Evolutionary conservation across 371 early-diverging fungal genomes (phyloP), one percentile per base, ranked within the genome.

Genomic region (Cokeromyces recurvatus): DNA sequence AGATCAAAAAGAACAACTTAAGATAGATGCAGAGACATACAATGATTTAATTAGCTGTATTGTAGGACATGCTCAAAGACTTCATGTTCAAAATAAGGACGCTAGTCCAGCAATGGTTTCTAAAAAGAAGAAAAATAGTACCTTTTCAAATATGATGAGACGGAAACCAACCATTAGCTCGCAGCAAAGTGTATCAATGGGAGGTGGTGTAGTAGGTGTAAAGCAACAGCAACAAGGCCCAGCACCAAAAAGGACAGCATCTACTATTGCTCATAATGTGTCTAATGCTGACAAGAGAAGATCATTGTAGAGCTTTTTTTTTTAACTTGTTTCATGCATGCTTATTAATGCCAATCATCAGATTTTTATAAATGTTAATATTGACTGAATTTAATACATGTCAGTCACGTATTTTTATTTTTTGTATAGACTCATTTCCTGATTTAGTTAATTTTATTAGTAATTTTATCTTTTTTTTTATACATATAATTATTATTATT

Each of bases 1-100:
- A 45, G 91, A 91, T 59, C 82, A 87, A 52, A 80, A 85, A 37
- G 91, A 91, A 53, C 87, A 88, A 50, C 70, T 89, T 45, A 71
- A 87, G 46, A 89, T 91, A 90, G 91, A 91, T 59, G 84, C 89
- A 17, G 91, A 91, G 44, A 87, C 88, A 48, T 89, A 89, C 63
- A 89, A 91, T 53, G 87, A 87, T 59, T 75, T 91, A 78, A 91
- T 91, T 53, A 87, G 85, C 22, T 85, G 84, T 32, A 71, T 91
- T 37, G 89, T 90, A 4, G 84, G 79, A 11, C 81, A 82, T 43
- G 84, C 84, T 4, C 82, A 81, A 43, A 64, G 79, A 46, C 58
- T 83, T 25, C 60, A 70, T 19, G 71, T 70, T 24, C 70, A 74
- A 17, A 64, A 59, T 32, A 67, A 66, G 23, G 71, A 74, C 49